A percentile compares a stretch with the other conserved stretches of the same genome.
These are phyloP conservation scores for Apiotrichum sp. DNA, from an alignment of 1,284 basidiomycete species.

Conservation along the genomic window DNA sequence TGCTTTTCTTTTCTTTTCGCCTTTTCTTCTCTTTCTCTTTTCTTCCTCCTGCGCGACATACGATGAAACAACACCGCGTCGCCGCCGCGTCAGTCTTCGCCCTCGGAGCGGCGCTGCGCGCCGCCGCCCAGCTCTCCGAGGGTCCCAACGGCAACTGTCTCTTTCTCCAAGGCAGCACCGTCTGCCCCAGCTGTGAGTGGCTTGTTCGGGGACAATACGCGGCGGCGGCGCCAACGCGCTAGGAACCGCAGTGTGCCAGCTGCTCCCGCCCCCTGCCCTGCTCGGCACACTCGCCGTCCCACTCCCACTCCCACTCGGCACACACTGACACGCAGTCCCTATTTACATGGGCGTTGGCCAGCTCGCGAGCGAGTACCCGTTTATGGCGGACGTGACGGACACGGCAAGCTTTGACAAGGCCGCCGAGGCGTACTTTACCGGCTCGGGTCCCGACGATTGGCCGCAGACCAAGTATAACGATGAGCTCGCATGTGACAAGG, in stretches of 20 bases:
- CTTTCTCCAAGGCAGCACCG: constrained; percentile 5
- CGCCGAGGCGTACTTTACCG: constrained; percentile 36
- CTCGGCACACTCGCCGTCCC: no score
- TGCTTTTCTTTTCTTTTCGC: not conserved
- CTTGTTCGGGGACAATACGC: no score
- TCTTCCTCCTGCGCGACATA: not conserved
- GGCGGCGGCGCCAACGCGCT: no score
- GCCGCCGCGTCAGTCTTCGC: no score
- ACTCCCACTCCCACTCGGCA: not conserved
- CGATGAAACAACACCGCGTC: not conserved
- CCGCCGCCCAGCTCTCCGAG: not conserved
- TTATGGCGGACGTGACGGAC: constrained; percentile 16
- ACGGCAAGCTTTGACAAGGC: constrained; percentile 2
- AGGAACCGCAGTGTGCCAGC: no score
- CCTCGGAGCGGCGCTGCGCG: not conserved
- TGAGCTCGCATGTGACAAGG: constrained; percentile 38
- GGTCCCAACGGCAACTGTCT: constrained; percentile 1
- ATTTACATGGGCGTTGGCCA: constrained; percentile 43
- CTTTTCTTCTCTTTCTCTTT: not conserved
- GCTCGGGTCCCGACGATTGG: constrained; percentile 35
- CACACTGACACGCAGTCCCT: constrained; percentile 22
- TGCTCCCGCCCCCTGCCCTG: not conserved
- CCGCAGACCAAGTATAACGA: constrained; percentile 30
- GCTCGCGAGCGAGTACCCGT: constrained; percentile 43
- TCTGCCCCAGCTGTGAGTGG: constrained; percentile 9